phyloP scores from a whole-genome alignment of 306 rosid species.

The Prunus salicina region DNA sequence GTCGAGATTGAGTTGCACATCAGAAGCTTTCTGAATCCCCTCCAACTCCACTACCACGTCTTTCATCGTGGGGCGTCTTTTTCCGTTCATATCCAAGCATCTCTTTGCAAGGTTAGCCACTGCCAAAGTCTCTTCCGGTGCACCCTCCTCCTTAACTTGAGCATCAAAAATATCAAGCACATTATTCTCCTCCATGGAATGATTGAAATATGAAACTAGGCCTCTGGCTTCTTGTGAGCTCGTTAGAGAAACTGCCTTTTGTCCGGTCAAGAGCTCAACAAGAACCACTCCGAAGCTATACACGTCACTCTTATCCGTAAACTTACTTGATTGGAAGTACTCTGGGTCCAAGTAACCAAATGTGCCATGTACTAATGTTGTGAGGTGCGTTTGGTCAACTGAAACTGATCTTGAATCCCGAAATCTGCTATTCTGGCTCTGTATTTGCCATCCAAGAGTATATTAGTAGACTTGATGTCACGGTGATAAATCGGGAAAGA shows the following conservation, averaged over 20 bases:
- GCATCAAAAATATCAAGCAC: constrained; percentile 34
- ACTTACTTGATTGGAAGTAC: not conserved
- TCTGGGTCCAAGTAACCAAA: not conserved
- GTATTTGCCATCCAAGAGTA: not conserved
- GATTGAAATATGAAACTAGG: constrained; percentile 34
- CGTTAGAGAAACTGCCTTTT: not conserved
- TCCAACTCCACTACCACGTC: constrained; percentile 9
- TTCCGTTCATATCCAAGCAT: constrained; percentile 31
- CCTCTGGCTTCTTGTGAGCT: constrained; percentile 8
- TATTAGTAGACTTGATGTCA: not conserved
- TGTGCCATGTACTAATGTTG: not conserved
- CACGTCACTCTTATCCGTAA: not conserved
- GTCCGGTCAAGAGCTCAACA: constrained; percentile 8
- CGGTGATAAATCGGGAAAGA: not conserved
- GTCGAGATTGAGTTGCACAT: not conserved
- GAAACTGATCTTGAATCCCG: not conserved
- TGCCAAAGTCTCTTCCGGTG: constrained; percentile 23
- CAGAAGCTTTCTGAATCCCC: not conserved
- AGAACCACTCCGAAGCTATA: not conserved
- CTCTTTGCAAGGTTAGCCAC: constrained; percentile 18
- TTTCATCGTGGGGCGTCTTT: constrained; percentile 23
- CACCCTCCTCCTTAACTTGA: constrained; percentile 10
- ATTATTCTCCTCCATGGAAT: constrained; percentile 16
- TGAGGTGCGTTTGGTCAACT: not conserved
- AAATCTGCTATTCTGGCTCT: not conserved